These are phyloP conservation scores for Boletellus emodensis DNA, from an alignment of 768 basidiomycete species.

Conservation along the genomic window DNA sequence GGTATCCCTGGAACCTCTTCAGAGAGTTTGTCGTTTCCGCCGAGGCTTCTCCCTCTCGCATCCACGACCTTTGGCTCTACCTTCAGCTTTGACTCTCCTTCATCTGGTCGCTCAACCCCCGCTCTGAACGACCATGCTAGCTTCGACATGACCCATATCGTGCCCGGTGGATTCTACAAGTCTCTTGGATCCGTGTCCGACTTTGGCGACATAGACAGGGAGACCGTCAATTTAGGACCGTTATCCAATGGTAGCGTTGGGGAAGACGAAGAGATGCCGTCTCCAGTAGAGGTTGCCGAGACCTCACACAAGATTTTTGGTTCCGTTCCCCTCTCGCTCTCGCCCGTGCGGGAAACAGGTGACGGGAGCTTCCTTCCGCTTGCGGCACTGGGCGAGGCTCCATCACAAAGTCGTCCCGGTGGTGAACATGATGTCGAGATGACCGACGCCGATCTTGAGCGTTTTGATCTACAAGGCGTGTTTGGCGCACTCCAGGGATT, in stretches of 20 bases:
- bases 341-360: slow-evolving; percentile 15
- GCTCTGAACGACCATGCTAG: slow-evolving; percentile 15
- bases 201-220: slow-evolving; percentile 44
- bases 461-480: slow-evolving; percentile 62
- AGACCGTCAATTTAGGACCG: slow-evolving; percentile 18
- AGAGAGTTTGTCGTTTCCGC: background rate
- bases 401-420: slow-evolving; percentile 25
- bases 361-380: background rate
- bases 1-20: background rate
- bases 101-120: slow-evolving; percentile 27
- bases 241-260: slow-evolving; percentile 1
- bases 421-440: slow-evolving; percentile 26
- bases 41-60: slow-evolving; percentile 2
- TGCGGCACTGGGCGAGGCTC: slow-evolving; percentile 1
- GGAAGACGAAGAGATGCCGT: slow-evolving; percentile 39
- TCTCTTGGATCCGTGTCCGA: slow-evolving; percentile 60
- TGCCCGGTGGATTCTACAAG: slow-evolving; percentile 37
- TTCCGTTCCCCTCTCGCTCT: slow-evolving; percentile 9
- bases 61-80: slow-evolving; percentile 26
- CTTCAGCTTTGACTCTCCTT: slow-evolving; percentile 22
- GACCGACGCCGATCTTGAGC: slow-evolving; percentile 37
- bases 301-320: slow-evolving; percentile 53
- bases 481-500: slow-evolving; percentile 60
- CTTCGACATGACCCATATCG: slow-evolving; percentile 17
- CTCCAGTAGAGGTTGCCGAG: slow-evolving; percentile 44